These are phyloP conservation scores for Pseudogymnoascus sp. DNA, from an alignment of 2,329 filamentous ascomycete species.

Conservation along the genomic window DNA sequence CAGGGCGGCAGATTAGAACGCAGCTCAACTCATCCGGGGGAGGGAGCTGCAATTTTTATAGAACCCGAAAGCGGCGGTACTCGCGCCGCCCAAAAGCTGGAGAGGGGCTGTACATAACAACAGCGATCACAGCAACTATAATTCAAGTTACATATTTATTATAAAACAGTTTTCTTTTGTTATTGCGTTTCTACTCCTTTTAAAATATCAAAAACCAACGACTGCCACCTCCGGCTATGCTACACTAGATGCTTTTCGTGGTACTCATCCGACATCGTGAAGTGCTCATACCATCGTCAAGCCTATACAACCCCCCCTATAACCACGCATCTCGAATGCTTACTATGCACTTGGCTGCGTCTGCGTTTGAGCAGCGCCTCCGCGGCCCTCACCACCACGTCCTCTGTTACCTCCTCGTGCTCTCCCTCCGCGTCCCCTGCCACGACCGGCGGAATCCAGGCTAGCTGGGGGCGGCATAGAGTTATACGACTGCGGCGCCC, in stretches of 20 bases:
- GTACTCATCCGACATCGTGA: conserved; percentile 1
- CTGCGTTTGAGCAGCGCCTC: conserved; percentile 14
- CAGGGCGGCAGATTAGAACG: background rate
- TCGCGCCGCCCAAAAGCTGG: background rate
- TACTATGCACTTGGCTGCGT: background rate
- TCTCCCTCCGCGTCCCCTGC: conserved; percentile 26
- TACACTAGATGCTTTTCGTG: conserved; percentile 4
- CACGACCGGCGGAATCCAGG: conserved; percentile 39
- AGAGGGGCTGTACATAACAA: background rate
- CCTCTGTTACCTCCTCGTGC: conserved; percentile 16
- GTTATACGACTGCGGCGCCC: conserved; percentile 37
- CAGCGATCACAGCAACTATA: background rate
- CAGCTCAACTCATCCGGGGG: background rate
- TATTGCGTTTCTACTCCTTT: background rate
- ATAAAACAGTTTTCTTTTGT: conserved; percentile 5
- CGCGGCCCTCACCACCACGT: conserved; percentile 15
- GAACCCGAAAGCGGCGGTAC: background rate
- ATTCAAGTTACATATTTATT: background rate
- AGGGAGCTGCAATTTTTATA: background rate
- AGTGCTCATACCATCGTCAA: conserved; percentile 7
- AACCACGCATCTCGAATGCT: background rate
- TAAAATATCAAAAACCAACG: background rate
- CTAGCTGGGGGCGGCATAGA: conserved; percentile 54
- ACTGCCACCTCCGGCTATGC: background rate
- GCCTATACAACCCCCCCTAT: background rate